Evolutionary conservation across 2,329 filamentous ascomycete genomes (phyloP).

Genomic region (Juglanconis oblonga): DNA sequence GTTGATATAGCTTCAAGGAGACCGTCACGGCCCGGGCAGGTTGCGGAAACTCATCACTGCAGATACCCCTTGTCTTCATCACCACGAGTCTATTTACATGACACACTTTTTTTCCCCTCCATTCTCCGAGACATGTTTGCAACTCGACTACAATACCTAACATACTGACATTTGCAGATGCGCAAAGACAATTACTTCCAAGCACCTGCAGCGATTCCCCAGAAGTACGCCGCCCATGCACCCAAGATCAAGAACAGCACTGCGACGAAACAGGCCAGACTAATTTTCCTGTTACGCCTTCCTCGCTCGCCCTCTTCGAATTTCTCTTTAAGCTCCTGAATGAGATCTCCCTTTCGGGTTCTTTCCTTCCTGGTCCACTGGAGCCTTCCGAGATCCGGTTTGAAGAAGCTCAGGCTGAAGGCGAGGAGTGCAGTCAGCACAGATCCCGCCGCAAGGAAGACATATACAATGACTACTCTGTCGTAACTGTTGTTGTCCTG

Average conservation of each 20-base stretch:
- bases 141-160: no score
- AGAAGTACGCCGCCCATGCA: conserved; percentile 56
- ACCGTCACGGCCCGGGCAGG: no score
- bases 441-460: conserved; percentile 48
- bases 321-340: conserved; percentile 38
- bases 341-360: conserved; percentile 39
- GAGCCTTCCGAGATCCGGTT: conserved; percentile 42
- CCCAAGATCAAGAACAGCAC: conserved; percentile 48
- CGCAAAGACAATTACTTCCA: not conserved
- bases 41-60: no score
- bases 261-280: conserved; percentile 38
- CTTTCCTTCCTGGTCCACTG: conserved; percentile 59
- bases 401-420: conserved; percentile 32
- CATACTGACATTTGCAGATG: not conserved
- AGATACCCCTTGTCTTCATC: no score
- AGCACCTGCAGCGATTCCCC: conserved; percentile 49
- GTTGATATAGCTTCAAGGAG: no score
- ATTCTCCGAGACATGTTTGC: no score
- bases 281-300: conserved; percentile 38
- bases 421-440: conserved; percentile 42
- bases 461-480: conserved; percentile 53
- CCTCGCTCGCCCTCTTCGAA: conserved; percentile 34
- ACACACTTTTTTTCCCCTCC: no score
- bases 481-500: conserved; percentile 53
- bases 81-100: no score